Conservation (phyloP, 2,329 filamentous ascomycete species). For the Monosporascus sp. region DNA sequence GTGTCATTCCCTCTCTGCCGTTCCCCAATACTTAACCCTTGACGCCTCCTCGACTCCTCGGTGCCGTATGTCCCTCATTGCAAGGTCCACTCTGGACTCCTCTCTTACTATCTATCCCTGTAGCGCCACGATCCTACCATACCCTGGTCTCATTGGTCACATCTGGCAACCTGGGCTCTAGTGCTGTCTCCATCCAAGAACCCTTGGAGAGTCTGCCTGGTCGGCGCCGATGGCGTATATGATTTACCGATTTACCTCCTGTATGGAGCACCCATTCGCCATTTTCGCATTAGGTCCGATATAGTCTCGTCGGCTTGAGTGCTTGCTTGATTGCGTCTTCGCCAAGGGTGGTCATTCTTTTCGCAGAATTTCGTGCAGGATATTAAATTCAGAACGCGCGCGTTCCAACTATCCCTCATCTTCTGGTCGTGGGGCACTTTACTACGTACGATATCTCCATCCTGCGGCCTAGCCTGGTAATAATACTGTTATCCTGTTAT, state of each 20-base stretch:
- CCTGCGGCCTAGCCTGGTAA: slow-evolving; percentile 5
- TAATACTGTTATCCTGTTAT: slow-evolving; percentile 4
- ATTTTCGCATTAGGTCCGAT: background rate
- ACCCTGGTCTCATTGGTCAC: background rate
- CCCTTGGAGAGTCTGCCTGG: background rate
- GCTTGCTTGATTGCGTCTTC: too few relatives aligned
- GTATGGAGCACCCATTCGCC: background rate
- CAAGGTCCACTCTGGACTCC: background rate
- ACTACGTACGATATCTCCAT: slow-evolving; percentile 8
- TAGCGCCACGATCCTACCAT: background rate
- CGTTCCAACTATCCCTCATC: slow-evolving; percentile 10
- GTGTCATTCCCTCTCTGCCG: background rate
- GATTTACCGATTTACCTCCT: background rate
- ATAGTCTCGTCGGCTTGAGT: background rate
- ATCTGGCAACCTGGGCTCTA: background rate
- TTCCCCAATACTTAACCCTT: background rate
- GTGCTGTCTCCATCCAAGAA: background rate
- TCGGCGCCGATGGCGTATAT: background rate
- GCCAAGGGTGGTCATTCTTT: too few relatives aligned
- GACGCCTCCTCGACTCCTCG: background rate
- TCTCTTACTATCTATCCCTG: background rate
- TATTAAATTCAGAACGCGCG: background rate
- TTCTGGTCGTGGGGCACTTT: slow-evolving; percentile 9
- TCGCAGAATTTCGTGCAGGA: too few relatives aligned
- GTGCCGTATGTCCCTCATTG: background rate